A percentile compares a stretch with the other conserved stretches of the same genome.
phyloP scores from a whole-genome alignment of 1,284 basidiomycete genomes.

The Pterula multifida region DNA sequence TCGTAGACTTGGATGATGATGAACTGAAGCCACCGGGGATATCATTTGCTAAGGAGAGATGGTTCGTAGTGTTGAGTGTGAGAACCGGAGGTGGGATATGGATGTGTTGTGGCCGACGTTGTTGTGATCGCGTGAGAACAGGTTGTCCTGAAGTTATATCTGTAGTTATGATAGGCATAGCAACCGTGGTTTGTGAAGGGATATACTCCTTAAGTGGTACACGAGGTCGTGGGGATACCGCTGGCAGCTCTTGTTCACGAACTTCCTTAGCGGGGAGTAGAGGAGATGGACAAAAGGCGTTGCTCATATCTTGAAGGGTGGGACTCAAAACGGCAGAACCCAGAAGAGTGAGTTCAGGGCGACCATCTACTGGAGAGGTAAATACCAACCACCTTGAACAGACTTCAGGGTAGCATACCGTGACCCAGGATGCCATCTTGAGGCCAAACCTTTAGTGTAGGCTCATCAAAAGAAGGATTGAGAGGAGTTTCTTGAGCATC shows the following conservation, averaged over 20 bases:
- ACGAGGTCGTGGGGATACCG: too few species aligned
- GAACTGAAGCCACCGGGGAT: too few species aligned
- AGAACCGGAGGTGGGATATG: neutral
- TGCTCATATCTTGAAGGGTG: neutral
- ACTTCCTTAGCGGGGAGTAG: too few species aligned
- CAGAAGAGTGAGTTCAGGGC: neutral
- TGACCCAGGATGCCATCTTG: neutral
- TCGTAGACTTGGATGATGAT: neutral
- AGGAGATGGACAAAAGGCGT: neutral
- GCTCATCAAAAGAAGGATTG: neutral
- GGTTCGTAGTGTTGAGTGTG: neutral
- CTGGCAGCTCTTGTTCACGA: too few species aligned
- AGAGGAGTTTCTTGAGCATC: neutral
- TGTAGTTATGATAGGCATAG: too few species aligned
- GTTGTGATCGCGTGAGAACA: neutral
- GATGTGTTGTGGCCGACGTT: neutral
- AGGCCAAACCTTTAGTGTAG: neutral
- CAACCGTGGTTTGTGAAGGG: too few species aligned
- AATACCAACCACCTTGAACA: neutral
- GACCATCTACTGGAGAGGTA: neutral
- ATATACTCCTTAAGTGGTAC: too few species aligned
- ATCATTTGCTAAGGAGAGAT: neutral
- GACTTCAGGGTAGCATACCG: neutral
- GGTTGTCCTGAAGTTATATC: too few species aligned
- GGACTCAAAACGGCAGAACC: neutral